Evolutionary conservation across 2,329 filamentous ascomycete genomes (phyloP).

Genomic region (Apiospora aurea): DNA sequence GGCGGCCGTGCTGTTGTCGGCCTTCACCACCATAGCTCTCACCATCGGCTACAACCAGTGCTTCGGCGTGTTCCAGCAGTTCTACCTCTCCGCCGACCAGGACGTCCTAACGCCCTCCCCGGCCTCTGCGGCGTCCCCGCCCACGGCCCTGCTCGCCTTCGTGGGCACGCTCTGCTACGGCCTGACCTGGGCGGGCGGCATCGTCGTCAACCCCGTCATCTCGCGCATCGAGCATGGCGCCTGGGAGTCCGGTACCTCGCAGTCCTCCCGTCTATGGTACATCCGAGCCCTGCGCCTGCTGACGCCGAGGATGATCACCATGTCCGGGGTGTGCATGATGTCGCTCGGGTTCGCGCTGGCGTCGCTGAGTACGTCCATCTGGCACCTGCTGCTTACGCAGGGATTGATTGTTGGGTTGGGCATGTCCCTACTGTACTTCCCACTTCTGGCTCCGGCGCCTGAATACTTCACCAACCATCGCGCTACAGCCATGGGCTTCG

Average conservation of each 20-base stretch:
- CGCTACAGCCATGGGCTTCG: conserved; percentile 54
- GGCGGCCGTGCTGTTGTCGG: conserved; percentile 49
- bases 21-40: conserved; percentile 52
- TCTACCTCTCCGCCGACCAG: conserved; percentile 51
- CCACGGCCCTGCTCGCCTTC: conserved; percentile 54
- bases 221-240: conserved; percentile 47
- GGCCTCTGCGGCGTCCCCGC: conserved; percentile 36
- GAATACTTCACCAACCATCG: conserved; percentile 57
- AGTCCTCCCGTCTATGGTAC: conserved; percentile 31
- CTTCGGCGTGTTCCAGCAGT: conserved; percentile 57
- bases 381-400: conserved; percentile 53
- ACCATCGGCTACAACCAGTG: conserved; percentile 58
- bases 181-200: conserved; percentile 57
- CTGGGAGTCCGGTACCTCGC: conserved; percentile 30
- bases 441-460: conserved; percentile 52
- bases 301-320: conserved; percentile 47
- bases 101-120: conserved; percentile 46
- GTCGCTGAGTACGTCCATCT: conserved; percentile 43
- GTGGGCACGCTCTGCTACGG: conserved; percentile 56
- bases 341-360: conserved; percentile 52
- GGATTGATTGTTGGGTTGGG: conserved; percentile 51
- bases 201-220: conserved; percentile 56
- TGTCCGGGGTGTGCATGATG: conserved; percentile 50
- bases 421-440: conserved; percentile 52
- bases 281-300: conserved; percentile 36